These are phyloP conservation scores for Penicillium canescens DNA, from an alignment of 495 filamentous ascomycete genomes.

Conservation along the genomic window DNA sequence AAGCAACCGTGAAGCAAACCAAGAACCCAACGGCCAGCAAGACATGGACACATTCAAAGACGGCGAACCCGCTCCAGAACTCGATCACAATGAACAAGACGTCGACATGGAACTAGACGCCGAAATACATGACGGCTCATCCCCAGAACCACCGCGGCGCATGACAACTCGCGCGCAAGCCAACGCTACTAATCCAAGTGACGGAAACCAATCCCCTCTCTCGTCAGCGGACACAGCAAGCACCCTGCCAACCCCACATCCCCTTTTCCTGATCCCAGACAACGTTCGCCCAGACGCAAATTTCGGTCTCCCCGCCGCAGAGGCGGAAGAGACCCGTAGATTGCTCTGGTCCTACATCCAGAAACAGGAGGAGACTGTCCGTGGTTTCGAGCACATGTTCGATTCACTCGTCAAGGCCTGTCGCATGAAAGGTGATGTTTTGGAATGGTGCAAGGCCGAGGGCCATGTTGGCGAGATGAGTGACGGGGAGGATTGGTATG, in stretches of 20 bases:
- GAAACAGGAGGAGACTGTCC: slow-evolving; percentile 92
- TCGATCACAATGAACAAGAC: slow-evolving; percentile 24
- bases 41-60: slow-evolving; percentile 13
- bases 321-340: slow-evolving; percentile 87
- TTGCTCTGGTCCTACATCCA: slow-evolving; percentile 85
- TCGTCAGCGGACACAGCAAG: slow-evolving; percentile 49
- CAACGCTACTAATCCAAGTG: slow-evolving; percentile 47
- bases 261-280: slow-evolving; percentile 78
- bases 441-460: slow-evolving; percentile 87
- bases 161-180: slow-evolving; percentile 71
- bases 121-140: slow-evolving; percentile 41
- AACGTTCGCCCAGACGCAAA: slow-evolving; percentile 71
- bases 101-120: slow-evolving; percentile 39
- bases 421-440: slow-evolving; percentile 73
- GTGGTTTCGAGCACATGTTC: slow-evolving; percentile 74
- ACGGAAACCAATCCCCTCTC: slow-evolving; percentile 38
- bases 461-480: slow-evolving; percentile 83
- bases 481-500: slow-evolving; percentile 96
- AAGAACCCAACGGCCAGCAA: slow-evolving; percentile 8
- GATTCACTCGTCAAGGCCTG: slow-evolving; percentile 75
- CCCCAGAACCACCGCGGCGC: slow-evolving; percentile 53
- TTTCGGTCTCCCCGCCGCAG: slow-evolving; percentile 72
- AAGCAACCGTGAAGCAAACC: slow-evolving; percentile 10
- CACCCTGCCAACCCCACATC: slow-evolving; percentile 65
- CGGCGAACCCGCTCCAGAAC: slow-evolving; percentile 6